Percentiles rank a stretch among this genome's conserved stretches.
These are phyloP conservation scores for Fraxinus angustifolia DNA, from an alignment of 305 asterid genomes.

Conservation along the genomic window DNA sequence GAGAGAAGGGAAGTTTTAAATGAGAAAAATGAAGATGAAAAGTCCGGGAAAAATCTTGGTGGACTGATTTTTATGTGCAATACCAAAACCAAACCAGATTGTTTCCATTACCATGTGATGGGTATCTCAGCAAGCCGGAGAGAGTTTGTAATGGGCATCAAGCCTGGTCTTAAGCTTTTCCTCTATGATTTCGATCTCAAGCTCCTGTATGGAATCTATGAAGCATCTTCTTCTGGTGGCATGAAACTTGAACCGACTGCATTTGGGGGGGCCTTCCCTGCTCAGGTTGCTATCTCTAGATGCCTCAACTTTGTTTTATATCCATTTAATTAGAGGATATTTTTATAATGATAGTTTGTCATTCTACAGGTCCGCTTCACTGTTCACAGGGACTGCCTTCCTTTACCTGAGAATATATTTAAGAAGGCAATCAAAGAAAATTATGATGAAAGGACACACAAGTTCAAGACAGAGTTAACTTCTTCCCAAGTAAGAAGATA, in stretches of 20 bases:
- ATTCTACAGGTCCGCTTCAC: slow-evolving; percentile 61
- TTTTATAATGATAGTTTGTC: slow-evolving; percentile 6
- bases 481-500: slow-evolving; percentile 54
- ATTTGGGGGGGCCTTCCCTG: slow-evolving; percentile 80
- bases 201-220: slow-evolving; percentile 75
- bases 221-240: slow-evolving; percentile 87
- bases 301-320: not conserved
- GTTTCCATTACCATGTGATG: slow-evolving; percentile 68
- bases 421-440: slow-evolving; percentile 72
- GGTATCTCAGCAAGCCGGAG: slow-evolving; percentile 70
- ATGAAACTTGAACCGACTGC: slow-evolving; percentile 83
- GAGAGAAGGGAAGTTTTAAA: slow-evolving; percentile 26
- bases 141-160: slow-evolving; percentile 61
- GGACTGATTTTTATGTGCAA: slow-evolving; percentile 90
- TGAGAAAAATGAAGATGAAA: slow-evolving; percentile 28
- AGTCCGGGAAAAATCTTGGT: slow-evolving; percentile 42
- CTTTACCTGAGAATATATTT: slow-evolving; percentile 71
- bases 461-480: slow-evolving; percentile 72
- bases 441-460: slow-evolving; percentile 60
- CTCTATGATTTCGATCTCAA: slow-evolving; percentile 81
- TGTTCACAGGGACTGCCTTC: slow-evolving; percentile 64
- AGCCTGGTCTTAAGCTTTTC: slow-evolving; percentile 74
- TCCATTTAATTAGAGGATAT: slow-evolving; percentile 4
- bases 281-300: slow-evolving; percentile 51
- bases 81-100: slow-evolving; percentile 83